These are phyloP conservation scores for Dothidotthia symphoricarpi DNA, from an alignment of 2,329 filamentous ascomycete species.

Conservation along the genomic window DNA sequence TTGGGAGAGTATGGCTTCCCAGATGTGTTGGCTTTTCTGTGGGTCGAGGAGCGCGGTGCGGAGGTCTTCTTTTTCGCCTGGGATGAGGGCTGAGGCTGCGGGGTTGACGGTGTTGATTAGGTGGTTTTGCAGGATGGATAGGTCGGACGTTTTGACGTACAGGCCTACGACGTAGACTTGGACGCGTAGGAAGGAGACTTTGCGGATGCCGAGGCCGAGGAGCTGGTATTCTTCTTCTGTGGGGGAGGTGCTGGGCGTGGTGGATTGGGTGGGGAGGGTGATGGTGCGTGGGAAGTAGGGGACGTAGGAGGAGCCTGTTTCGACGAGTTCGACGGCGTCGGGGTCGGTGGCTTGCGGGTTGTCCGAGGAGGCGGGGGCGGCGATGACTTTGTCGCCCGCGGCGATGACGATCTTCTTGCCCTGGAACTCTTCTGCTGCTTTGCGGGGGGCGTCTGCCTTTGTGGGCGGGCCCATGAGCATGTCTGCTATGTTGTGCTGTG, in stretches of 20 bases:
- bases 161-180: conserved; percentile 94
- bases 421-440: conserved; percentile 45
- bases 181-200: conserved; percentile 84
- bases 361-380: conserved; percentile 38
- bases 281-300: conserved; percentile 75
- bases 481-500: conserved; percentile 21
- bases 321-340: conserved; percentile 69
- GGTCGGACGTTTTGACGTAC: conserved; percentile 82
- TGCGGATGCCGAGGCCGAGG: conserved; percentile 81
- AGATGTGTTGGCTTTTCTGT: conserved; percentile 66
- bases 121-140: conserved; percentile 74
- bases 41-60: conserved; percentile 68
- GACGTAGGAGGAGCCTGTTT: conserved; percentile 78
- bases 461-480: conserved; percentile 27
- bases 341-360: conserved; percentile 34
- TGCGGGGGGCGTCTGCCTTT: conserved; percentile 29
- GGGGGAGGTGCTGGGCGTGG: conserved; percentile 20
- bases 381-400: conserved; percentile 60
- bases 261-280: conserved; percentile 52
- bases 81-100: conserved; percentile 76
- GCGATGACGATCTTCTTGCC: conserved; percentile 60
- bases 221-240: conserved; percentile 71
- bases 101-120: conserved; percentile 75
- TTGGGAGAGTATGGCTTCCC: conserved; percentile 65
- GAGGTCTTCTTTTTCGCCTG: conserved; percentile 74